phyloP scores from a whole-genome alignment of 2,329 filamentous ascomycete species.

The Fusarium paranaense region DNA sequence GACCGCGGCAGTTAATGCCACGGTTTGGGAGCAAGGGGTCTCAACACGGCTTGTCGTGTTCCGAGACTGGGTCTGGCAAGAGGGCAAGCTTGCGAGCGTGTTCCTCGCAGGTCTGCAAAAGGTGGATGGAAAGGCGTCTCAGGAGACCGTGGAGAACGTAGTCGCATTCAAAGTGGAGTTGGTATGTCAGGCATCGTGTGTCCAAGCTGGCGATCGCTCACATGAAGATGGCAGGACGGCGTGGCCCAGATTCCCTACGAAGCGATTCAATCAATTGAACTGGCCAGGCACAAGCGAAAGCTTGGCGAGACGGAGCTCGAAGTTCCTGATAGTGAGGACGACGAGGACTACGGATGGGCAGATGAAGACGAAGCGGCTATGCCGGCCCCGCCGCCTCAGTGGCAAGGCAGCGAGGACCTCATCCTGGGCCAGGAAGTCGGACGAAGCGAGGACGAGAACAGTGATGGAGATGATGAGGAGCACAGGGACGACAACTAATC shows the following conservation, averaged over 20 bases:
- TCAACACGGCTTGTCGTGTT: slow-evolving; percentile 81
- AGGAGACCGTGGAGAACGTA: slow-evolving; percentile 55
- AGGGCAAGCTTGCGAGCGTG: slow-evolving; percentile 59
- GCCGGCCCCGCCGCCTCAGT: slow-evolving; percentile 71
- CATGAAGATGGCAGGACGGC: slow-evolving; percentile 54
- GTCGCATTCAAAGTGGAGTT: slow-evolving; percentile 62
- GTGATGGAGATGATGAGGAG: slow-evolving; percentile 33
- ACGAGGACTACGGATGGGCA: slow-evolving; percentile 80
- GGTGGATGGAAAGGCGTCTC: slow-evolving; percentile 63
- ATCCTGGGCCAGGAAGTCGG: slow-evolving; percentile 62
- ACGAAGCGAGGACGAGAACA: slow-evolving; percentile 51
- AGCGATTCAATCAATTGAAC: slow-evolving; percentile 49
- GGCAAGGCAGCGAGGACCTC: slow-evolving; percentile 75
- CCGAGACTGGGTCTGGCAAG: slow-evolving; percentile 75
- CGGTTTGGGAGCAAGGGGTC: slow-evolving; percentile 84
- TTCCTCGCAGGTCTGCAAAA: slow-evolving; percentile 75
- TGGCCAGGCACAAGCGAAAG: slow-evolving; percentile 69
- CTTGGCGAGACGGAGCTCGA: slow-evolving; percentile 69
- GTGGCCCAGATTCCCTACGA: slow-evolving; percentile 57
- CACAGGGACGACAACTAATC: slow-evolving; percentile 37
- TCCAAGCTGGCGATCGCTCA: slow-evolving; percentile 35
- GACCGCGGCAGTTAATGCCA: slow-evolving; percentile 78
- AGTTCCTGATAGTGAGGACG: slow-evolving; percentile 71
- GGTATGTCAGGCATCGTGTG: slow-evolving; percentile 50
- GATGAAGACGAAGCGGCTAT: slow-evolving; percentile 73